Evolutionary conservation across 495 filamentous ascomycete species (phyloP).

Genomic region (Neurospora africana): DNA sequence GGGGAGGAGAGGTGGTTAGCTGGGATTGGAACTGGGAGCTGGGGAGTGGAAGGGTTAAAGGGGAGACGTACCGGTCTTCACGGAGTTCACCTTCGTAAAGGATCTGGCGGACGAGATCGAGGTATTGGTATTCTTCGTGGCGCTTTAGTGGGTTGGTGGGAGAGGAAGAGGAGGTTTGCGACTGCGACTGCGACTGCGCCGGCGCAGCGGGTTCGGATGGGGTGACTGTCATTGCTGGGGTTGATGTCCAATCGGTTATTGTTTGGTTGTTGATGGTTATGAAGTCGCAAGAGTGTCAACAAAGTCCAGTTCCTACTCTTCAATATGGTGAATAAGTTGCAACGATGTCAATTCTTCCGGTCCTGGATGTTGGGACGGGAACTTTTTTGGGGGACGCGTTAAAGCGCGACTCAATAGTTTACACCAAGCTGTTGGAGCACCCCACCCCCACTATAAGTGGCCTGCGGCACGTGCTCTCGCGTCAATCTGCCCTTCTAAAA

Average conservation of each 20-base stretch:
- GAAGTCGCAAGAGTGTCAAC: not conserved
- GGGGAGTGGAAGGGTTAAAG: not conserved
- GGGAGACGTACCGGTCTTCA: slow-evolving; percentile 14
- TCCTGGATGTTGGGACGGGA: not conserved
- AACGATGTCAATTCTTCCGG: not conserved
- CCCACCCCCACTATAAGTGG: not conserved
- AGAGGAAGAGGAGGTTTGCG: not conserved
- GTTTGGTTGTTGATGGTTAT: not conserved
- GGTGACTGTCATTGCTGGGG: slow-evolving; percentile 7
- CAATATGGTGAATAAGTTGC: not conserved
- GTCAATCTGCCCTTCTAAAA: not conserved
- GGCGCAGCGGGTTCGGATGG: not conserved
- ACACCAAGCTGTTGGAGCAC: not conserved
- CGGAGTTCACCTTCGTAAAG: slow-evolving; percentile 21
- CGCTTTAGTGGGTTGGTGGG: slow-evolving; percentile 1
- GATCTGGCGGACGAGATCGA: slow-evolving; percentile 23
- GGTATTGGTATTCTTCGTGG: slow-evolving; percentile 24
- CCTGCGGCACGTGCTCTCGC: not conserved
- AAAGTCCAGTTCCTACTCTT: not conserved
- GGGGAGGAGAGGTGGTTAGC: not conserved
- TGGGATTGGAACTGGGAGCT: not conserved
- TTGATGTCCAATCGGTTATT: not conserved
- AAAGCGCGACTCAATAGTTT: not conserved
- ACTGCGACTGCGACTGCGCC: not conserved
- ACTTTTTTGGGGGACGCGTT: not conserved